Evolutionary conservation across 768 basidiomycete genomes (phyloP), one percentile per base, ranked within the genome.

Genomic region (Hortiboletus flavorubellus): DNA sequence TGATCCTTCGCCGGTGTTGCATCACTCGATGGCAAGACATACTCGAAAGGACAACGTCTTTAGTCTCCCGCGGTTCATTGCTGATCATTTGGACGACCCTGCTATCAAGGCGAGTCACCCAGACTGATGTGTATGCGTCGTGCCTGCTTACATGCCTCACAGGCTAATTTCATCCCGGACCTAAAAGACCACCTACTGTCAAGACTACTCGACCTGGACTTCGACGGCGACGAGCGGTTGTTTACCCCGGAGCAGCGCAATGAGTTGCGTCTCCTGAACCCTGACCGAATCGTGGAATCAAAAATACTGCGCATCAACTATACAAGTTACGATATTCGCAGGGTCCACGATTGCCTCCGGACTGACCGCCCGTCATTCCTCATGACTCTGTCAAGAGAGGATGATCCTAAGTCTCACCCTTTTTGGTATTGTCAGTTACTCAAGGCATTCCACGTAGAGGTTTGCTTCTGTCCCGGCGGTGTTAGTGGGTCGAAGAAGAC

Each of bases 231-330:
- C 6, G 30, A 59, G 26, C 7, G 4, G 5, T 9, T 5, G 0
- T 59, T 59, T 30, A 43, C 30, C 0, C n/a, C 35, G 7, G 40
- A 33, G 3, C 8, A 51, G 16, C 16, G 3, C 0, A 55, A 51
- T 26, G 15, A 37, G 1, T 10, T 56, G 9, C 15, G 10, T 1
- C 10, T 59, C 5, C 8, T 34, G 3, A 56, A 51, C 21, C 18
- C 21, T 1, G 9, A 38, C 3, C 12, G 3, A 4, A 6, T 59
- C 0, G 16, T 59, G 16, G 50, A 56, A 18, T 59, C 38, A 0
- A 56, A 56, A 45, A 2, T 41, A 0, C 0, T 52, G 11, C 12
- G 15, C 1, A 43, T 56, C 30, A 59, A 58, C 34, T 58, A 58
- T 12, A 55, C 45, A 0, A 42, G 4, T 2, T 58, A 58, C 2